phyloP scores from a whole-genome alignment of 2,329 filamentous ascomycete genomes.

The Pezicula carpinea region DNA sequence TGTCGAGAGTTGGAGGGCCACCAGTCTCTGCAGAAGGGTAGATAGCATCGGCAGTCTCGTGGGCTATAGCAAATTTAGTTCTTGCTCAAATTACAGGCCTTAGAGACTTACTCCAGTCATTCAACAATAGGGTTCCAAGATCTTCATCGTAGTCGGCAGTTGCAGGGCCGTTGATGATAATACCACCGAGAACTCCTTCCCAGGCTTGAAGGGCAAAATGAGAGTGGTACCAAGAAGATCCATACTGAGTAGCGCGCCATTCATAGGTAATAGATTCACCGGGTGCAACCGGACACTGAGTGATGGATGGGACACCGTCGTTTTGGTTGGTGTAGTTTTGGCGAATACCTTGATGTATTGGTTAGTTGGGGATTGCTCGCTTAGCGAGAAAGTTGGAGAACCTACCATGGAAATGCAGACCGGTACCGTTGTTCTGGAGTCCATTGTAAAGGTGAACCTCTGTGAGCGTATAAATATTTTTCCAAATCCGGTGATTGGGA shows the following conservation, averaged over 20 bases:
- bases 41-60: slow-evolving; percentile 19
- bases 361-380: slow-evolving; percentile 52
- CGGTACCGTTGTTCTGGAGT: slow-evolving; percentile 31
- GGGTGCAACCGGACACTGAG: slow-evolving; percentile 60
- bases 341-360: slow-evolving; percentile 51
- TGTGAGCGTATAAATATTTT: slow-evolving; percentile 25
- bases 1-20: slow-evolving; percentile 26
- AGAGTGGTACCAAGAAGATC: slow-evolving; percentile 55
- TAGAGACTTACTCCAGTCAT: slow-evolving; percentile 19
- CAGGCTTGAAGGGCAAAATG: slow-evolving; percentile 46
- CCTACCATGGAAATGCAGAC: slow-evolving; percentile 44
- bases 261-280: slow-evolving; percentile 24
- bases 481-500: too few relatives aligned
- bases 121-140: slow-evolving; percentile 43
- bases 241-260: slow-evolving; percentile 23
- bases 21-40: slow-evolving; percentile 13
- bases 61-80: slow-evolving; percentile 2
- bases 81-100: too few relatives aligned
- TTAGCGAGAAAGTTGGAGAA: slow-evolving; percentile 58
- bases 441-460: slow-evolving; percentile 11
- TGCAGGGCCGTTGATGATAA: slow-evolving; percentile 57
- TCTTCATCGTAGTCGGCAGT: slow-evolving; percentile 54
- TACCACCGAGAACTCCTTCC: slow-evolving; percentile 54
- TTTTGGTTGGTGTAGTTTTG: slow-evolving; percentile 34
- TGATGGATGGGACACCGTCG: slow-evolving; percentile 41